A percentile compares a stretch with the other conserved stretches of the same genome.
These are phyloP conservation scores for Salmacisia buchloeana DNA, from an alignment of 1,284 basidiomycete species.

Conservation along the genomic window DNA sequence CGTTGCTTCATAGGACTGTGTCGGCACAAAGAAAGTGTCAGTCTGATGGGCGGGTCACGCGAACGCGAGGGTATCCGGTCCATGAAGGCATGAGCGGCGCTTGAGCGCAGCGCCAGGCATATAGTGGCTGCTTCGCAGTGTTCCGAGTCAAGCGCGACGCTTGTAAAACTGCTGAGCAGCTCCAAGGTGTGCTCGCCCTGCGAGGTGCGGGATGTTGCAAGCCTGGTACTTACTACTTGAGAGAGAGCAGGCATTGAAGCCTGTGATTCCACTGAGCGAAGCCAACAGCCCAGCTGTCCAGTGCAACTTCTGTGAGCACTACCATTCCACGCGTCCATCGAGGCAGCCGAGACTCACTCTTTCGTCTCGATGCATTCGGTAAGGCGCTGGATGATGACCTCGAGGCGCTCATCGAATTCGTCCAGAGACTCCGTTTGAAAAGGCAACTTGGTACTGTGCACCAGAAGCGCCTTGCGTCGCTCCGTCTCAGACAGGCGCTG, in stretches of 20 bases:
- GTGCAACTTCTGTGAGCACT: neutral
- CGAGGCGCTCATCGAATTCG: constrained; percentile 73
- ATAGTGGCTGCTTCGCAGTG: no score
- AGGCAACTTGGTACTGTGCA: constrained; percentile 56
- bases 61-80: no score
- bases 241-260: constrained; percentile 44
- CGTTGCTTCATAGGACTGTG: constrained; percentile 51
- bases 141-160: no score
- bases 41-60: no score
- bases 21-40: no score
- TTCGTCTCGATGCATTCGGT: constrained; percentile 71
- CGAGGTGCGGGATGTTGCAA: neutral
- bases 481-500: neutral
- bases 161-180: no score
- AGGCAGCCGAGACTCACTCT: constrained; percentile 58
- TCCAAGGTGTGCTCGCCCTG: no score
- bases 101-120: no score
- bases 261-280: constrained; percentile 58
- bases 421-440: constrained; percentile 74
- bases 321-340: neutral
- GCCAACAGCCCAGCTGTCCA: constrained; percentile 33
- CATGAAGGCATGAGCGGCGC: no score
- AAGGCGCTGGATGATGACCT: constrained; percentile 68
- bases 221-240: constrained; percentile 43
- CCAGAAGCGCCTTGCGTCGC: neutral